Percentiles rank a stretch among this genome's conserved stretches.
Conservation (phyloP, 441 rosid genomes). For the Raphanus hybrid region DNA sequence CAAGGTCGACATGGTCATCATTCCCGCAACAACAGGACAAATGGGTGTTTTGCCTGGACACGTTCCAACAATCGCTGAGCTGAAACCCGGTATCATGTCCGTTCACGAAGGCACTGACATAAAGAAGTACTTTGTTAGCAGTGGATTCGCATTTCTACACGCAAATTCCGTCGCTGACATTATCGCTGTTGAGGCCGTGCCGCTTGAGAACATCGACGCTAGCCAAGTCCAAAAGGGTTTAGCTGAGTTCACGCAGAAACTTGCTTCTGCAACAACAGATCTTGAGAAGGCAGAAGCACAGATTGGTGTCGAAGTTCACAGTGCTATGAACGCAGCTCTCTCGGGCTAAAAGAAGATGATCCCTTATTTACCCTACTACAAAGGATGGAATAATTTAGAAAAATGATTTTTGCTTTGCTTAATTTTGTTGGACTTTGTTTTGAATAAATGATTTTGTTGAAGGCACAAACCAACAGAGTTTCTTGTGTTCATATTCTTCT, state of each 20-base stretch:
- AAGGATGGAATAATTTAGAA: conserved; percentile 12
- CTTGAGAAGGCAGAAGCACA: conserved; percentile 93
- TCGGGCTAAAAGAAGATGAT: conserved; percentile 53
- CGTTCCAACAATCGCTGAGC: conserved; percentile 87
- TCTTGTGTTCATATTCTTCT: conserved; percentile 29
- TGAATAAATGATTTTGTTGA: conserved; percentile 38
- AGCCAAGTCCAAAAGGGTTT: conserved; percentile 83
- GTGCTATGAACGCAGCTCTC: conserved; percentile 79
- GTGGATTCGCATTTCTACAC: conserved; percentile 87
- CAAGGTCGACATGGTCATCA: conserved; percentile 37
- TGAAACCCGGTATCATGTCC: conserved; percentile 80
- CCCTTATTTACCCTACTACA: conserved; percentile 10
- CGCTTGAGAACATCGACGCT: conserved; percentile 69
- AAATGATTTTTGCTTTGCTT: conserved; percentile 2
- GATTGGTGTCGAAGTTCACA: conserved; percentile 84
- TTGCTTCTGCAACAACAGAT: conserved; percentile 77
- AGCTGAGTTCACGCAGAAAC: conserved; percentile 80
- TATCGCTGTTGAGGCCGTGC: conserved; percentile 78
- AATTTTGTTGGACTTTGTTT: conserved; percentile 31
- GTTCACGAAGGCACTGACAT: conserved; percentile 80
- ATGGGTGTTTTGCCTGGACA: conserved; percentile 95
- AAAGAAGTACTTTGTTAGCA: conserved; percentile 75
- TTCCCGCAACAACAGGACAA: conserved; percentile 93
- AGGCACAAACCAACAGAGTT: conserved; percentile 18
- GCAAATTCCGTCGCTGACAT: conserved; percentile 88